Base-by-base conservation (phyloP, 2,329 filamentous ascomycete species). In the Verticillium nubilum region DNA sequence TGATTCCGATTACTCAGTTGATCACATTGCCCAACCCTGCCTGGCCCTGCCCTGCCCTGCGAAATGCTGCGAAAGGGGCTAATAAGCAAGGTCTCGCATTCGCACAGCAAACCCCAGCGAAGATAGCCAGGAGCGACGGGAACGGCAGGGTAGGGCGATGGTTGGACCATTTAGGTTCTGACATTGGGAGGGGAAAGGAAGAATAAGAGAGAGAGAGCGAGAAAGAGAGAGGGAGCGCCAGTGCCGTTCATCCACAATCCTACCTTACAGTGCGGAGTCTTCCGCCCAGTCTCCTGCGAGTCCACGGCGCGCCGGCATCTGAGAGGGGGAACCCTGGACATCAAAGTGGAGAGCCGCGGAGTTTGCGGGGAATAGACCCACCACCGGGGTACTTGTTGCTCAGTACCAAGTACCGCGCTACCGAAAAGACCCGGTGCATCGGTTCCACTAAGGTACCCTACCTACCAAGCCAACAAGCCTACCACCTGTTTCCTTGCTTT, bases 301-400 rank as follows among this genome's bases (percentile, higher is more conserved):
- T 19, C 2, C 19, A 47, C 42, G 19, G 42, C 13, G 42, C 42
- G n/a, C 42, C 42, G 42, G 42, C 42, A 47, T 47, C 42, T 47
- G 42, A 23, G 42, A 47, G 42, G 42, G 42, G 42, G 25, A 47
- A 23, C 42, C 42, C 42, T 47, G 42, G 42, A 7, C 42, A 47
- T 23, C 9, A 47, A n/a, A 47, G 42, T 47, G 42, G 42, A 9
- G 42, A 47, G 42, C 19, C 42, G 42, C 42, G 29, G 54, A 56
- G 54, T 56, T 56, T 56, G 54, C 54, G 54, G 54, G 54, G 54
- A 56, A 27, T 6, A 17, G 54, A 17, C 31, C 54, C 54, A 35
- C 29, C 23, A 12, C 15, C 31, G 31, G 42, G 28, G 54, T 56
- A 56, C 54, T n/a, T n/a, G n/a, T n/a, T 31, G 31, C 54, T 13